phyloP scores from a whole-genome alignment of 352 stramenopile species.

The Peronospora belbahrii region DNA sequence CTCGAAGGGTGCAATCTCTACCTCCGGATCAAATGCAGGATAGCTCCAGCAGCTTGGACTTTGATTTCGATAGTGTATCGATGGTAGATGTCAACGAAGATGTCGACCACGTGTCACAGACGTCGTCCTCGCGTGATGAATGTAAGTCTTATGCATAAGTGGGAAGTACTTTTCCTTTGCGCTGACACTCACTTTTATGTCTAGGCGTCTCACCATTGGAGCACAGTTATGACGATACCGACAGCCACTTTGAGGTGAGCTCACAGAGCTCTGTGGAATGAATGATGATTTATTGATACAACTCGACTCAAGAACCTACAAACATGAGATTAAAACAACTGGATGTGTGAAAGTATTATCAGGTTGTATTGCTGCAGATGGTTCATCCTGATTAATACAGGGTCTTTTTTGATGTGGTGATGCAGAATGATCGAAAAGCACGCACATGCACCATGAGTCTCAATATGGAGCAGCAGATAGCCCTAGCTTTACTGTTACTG shows the following conservation, averaged over 20 bases:
- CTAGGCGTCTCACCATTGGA: conserved; percentile 70
- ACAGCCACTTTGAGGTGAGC: conserved; percentile 80
- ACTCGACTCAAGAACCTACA: conserved; percentile 4
- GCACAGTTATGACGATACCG: conserved; percentile 65
- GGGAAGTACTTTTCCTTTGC: neutral
- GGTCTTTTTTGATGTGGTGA: too few species aligned
- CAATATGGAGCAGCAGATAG: too few species aligned
- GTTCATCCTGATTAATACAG: conserved; percentile 12
- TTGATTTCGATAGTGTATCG: conserved; percentile 82
- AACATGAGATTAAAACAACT: conserved; percentile 14
- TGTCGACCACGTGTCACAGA: conserved; percentile 59
- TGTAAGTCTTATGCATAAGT: conserved; percentile 34
- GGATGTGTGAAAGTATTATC: conserved; percentile 6
- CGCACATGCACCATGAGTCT: too few species aligned
- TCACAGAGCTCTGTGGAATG: conserved; percentile 62
- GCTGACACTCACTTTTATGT: neutral
- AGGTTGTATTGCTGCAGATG: neutral
- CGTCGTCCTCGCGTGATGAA: conserved; percentile 61
- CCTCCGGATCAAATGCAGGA: conserved; percentile 45
- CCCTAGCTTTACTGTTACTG: too few species aligned
- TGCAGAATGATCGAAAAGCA: too few species aligned
- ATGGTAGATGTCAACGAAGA: conserved; percentile 48
- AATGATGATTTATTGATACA: conserved; percentile 35
- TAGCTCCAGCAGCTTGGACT: conserved; percentile 50
- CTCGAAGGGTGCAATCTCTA: conserved; percentile 54